These are phyloP conservation scores for Aspergillus sojae DNA, from an alignment of 2,329 filamentous ascomycete genomes.

Conservation along the genomic window DNA sequence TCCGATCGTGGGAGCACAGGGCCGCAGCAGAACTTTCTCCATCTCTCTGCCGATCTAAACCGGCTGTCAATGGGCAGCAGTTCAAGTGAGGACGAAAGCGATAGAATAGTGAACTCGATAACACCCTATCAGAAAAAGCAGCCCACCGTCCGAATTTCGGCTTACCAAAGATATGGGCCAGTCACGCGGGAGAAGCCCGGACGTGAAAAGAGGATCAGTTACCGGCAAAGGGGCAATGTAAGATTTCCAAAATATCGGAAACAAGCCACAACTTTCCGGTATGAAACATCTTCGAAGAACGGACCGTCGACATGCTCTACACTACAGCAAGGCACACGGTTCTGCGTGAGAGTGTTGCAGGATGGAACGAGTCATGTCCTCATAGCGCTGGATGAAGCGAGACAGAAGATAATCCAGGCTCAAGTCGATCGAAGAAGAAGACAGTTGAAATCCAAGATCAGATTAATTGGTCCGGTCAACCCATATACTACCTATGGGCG, in stretches of 20 bases:
- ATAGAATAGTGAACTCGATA: slow-evolving; percentile 8
- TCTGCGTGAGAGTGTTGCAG: slow-evolving; percentile 29
- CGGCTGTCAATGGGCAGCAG: slow-evolving; percentile 18
- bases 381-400: slow-evolving; percentile 35
- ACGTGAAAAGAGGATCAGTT: slow-evolving; percentile 27
- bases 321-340: slow-evolving; percentile 29
- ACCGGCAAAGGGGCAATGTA: slow-evolving; percentile 22
- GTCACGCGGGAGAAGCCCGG: slow-evolving; percentile 37
- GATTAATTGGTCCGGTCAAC: slow-evolving; percentile 41
- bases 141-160: slow-evolving; percentile 36
- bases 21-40: slow-evolving; percentile 9
- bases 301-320: slow-evolving; percentile 24
- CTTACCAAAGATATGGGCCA: slow-evolving; percentile 42
- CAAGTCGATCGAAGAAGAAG: slow-evolving; percentile 40
- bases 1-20: slow-evolving; percentile 12
- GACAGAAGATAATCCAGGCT: slow-evolving; percentile 36
- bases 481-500: slow-evolving; percentile 28
- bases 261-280: slow-evolving; percentile 1
- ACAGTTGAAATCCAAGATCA: slow-evolving; percentile 45
- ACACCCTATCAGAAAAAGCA: slow-evolving; percentile 23
- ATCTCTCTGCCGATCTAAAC: slow-evolving; percentile 9
- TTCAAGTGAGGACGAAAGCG: slow-evolving; percentile 17
- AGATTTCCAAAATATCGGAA: slow-evolving; percentile 23
- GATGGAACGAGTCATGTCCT: slow-evolving; percentile 30
- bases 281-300: slow-evolving; percentile 4